A percentile compares a stretch with the other conserved stretches of the same genome.
Conservation (phyloP, 768 basidiomycete genomes). For the Rhodotorula babjevae region DNA sequence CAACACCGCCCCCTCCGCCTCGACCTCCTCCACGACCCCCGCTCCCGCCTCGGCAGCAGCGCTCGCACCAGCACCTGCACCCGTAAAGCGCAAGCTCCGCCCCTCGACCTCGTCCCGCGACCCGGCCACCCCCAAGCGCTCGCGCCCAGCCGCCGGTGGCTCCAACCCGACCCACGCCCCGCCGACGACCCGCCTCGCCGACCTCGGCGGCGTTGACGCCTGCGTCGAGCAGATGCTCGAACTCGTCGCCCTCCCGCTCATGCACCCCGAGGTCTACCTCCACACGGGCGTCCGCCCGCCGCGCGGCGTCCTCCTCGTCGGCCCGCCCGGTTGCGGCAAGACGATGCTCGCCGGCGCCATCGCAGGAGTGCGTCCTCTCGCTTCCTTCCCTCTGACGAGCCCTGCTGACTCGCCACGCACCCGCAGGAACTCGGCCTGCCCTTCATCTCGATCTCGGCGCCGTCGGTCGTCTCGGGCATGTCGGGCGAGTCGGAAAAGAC, state of each 20-base stretch:
- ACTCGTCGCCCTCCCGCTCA: constrained; percentile 90
- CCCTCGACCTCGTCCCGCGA: constrained; percentile 30
- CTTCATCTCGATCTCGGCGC: constrained; percentile 90
- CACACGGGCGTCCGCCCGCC: constrained; percentile 90
- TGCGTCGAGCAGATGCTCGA: constrained; percentile 91
- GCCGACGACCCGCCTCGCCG: constrained; percentile 53
- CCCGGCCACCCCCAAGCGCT: constrained; percentile 55
- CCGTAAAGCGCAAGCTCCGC: constrained; percentile 30
- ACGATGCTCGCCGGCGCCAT: constrained; percentile 90
- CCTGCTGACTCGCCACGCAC: neutral
- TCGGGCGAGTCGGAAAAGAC: constrained; percentile 98
- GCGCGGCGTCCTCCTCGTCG: constrained; percentile 84
- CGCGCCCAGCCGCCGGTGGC: constrained; percentile 50
- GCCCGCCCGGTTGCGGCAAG: constrained; percentile 96
- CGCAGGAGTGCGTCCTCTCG: constrained; percentile 65
- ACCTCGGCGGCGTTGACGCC: constrained; percentile 78
- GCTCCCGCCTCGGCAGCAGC: neutral
- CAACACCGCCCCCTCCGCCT: neutral
- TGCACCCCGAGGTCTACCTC: constrained; percentile 90
- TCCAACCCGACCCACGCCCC: constrained; percentile 18
- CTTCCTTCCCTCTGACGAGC: neutral
- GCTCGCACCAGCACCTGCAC: neutral
- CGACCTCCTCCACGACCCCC: neutral
- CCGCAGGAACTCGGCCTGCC: constrained; percentile 80
- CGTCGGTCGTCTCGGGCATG: constrained; percentile 95